phyloP scores from a whole-genome alignment of 768 basidiomycete genomes.

The Lactarius quietus region DNA sequence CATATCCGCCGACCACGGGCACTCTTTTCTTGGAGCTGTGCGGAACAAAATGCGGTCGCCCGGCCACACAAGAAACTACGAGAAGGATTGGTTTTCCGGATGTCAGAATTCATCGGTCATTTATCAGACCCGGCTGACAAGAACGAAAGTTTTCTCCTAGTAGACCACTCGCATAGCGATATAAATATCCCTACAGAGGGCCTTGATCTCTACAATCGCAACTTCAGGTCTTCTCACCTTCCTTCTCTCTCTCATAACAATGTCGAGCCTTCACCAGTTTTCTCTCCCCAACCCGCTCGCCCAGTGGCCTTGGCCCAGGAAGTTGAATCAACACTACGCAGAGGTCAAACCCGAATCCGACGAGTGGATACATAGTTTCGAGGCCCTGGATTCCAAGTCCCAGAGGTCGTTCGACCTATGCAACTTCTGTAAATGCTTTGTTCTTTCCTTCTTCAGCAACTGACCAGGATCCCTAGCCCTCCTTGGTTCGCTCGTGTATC shows the following conservation, averaged over 20 bases:
- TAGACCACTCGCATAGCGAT: background rate
- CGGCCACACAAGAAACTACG: too few relatives aligned
- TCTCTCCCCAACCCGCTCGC: slow-evolving; percentile 39
- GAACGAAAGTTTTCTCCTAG: background rate
- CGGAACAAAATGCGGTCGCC: too few relatives aligned
- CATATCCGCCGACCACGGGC: too few relatives aligned
- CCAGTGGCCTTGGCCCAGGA: slow-evolving; percentile 44
- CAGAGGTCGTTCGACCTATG: slow-evolving; percentile 41
- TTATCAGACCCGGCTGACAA: too few relatives aligned
- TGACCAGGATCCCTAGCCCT: background rate
- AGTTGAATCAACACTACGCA: slow-evolving; percentile 38
- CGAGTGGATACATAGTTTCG: slow-evolving; percentile 38
- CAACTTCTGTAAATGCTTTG: slow-evolving; percentile 31
- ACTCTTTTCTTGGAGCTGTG: too few relatives aligned
- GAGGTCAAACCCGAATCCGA: slow-evolving; percentile 36
- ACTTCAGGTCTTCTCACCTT: background rate
- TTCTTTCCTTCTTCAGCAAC: background rate
- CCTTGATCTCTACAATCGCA: background rate
- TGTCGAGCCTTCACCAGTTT: slow-evolving; percentile 9
- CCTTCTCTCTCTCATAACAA: background rate
- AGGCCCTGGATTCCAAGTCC: slow-evolving; percentile 36
- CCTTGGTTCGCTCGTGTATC: slow-evolving; percentile 14
- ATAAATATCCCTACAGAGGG: background rate
- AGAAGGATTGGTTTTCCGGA: too few relatives aligned
- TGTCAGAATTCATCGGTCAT: too few relatives aligned